Conservation (phyloP, 1,284 basidiomycete species). For the Ustilago tritici region DNA sequence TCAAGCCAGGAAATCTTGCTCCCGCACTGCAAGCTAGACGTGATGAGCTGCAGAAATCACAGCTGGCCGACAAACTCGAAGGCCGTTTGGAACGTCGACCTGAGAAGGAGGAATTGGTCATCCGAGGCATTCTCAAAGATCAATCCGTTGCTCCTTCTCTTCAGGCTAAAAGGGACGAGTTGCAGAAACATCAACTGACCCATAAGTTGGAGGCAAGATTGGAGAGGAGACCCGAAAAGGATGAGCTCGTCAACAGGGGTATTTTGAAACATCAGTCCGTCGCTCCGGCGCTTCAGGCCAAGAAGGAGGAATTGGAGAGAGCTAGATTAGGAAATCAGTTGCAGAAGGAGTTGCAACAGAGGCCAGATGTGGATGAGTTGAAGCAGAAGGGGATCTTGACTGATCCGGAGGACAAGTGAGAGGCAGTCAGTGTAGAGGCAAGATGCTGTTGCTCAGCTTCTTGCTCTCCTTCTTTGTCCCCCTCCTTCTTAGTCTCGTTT, state of each 20-base stretch:
- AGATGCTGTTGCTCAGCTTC: not conserved
- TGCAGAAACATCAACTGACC: conserved; percentile 68
- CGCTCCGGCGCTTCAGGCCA: conserved; percentile 77
- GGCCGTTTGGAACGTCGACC: conserved; percentile 54
- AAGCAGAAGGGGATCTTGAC: conserved; percentile 79
- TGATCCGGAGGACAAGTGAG: conserved; percentile 29
- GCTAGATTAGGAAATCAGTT: conserved; percentile 73
- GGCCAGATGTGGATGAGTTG: conserved; percentile 78
- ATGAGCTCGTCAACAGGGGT: conserved; percentile 53
- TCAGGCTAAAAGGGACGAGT: conserved; percentile 76
- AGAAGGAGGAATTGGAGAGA: conserved; percentile 74
- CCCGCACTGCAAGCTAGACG: conserved; percentile 56
- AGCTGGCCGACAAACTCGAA: conserved; percentile 56
- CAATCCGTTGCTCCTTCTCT: conserved; percentile 80
- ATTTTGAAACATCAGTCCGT: conserved; percentile 74
- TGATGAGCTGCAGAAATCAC: conserved; percentile 55
- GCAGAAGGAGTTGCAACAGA: conserved; percentile 76
- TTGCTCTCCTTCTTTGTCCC: not conserved
- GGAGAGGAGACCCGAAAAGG: conserved; percentile 55
- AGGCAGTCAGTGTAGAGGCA: not conserved
- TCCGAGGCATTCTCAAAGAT: conserved; percentile 70
- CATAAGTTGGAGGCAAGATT: conserved; percentile 52
- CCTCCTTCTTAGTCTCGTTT: not conserved
- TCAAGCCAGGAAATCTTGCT: conserved; percentile 47
- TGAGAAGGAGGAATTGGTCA: conserved; percentile 54